A percentile compares a stretch with the other conserved stretches of the same genome.
phyloP scores from a whole-genome alignment of 1,284 basidiomycete genomes.

The Naganishia liquefaciens region DNA sequence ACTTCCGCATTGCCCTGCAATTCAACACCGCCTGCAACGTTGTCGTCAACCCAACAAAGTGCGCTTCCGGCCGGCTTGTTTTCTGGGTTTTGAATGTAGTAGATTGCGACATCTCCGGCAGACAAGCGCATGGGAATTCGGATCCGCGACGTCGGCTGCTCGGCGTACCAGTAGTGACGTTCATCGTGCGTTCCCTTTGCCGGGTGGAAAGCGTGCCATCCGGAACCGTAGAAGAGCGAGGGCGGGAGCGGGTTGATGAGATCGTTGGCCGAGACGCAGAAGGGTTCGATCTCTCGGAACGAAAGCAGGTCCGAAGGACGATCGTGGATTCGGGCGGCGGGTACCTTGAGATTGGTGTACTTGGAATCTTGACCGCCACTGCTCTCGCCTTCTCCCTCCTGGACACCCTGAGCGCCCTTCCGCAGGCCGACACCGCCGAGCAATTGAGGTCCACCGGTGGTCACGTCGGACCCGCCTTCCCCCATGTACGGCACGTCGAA shows the following conservation, averaged over 20 bases:
- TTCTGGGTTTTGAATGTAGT: slow-evolving; percentile 56
- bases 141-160: slow-evolving; percentile 52
- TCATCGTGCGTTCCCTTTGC: slow-evolving; percentile 56
- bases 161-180: slow-evolving; percentile 85
- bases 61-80: slow-evolving; percentile 54
- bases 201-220: slow-evolving; percentile 79
- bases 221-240: slow-evolving; percentile 82
- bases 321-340: slow-evolving; percentile 70
- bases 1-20: slow-evolving; percentile 55
- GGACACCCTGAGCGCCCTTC: slow-evolving; percentile 46
- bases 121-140: slow-evolving; percentile 53
- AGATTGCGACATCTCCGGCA: slow-evolving; percentile 58
- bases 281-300: slow-evolving; percentile 84
- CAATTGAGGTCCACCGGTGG: slow-evolving; percentile 43
- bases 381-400: slow-evolving; percentile 36
- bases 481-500: slow-evolving; percentile 63
- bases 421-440: slow-evolving; percentile 52
- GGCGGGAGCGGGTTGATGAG: slow-evolving; percentile 89
- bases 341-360: slow-evolving; percentile 60
- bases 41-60: slow-evolving; percentile 61
- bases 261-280: slow-evolving; percentile 89
- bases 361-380: slow-evolving; percentile 46
- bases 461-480: slow-evolving; percentile 47
- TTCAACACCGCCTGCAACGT: slow-evolving; percentile 56
- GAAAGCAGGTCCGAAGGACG: slow-evolving; percentile 62